Conservation (phyloP, 768 basidiomycete genomes). For the Russula ochroleuca region DNA sequence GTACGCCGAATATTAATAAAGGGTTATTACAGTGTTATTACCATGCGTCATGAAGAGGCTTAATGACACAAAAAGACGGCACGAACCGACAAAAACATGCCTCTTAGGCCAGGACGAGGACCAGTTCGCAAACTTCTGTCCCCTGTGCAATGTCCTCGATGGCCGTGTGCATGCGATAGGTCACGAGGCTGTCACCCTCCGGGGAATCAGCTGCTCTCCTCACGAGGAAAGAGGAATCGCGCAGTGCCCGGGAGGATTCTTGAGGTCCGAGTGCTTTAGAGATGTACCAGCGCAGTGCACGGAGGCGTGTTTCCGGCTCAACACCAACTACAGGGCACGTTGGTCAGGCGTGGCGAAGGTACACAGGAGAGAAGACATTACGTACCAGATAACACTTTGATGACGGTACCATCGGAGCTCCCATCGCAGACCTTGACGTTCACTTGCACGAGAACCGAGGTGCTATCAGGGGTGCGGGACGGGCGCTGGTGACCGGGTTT, state of each 20-base stretch:
- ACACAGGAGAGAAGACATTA: neutral
- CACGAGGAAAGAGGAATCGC: slow-evolving; percentile 18
- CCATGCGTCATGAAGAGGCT: neutral
- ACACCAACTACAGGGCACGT: slow-evolving; percentile 4
- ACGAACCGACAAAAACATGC: neutral
- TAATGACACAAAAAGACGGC: neutral
- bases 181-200: slow-evolving; percentile 4
- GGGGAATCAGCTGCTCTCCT: neutral
- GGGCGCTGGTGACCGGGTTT: slow-evolving; percentile 3
- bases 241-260: slow-evolving; percentile 16
- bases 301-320: slow-evolving; percentile 22
- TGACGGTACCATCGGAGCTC: slow-evolving; percentile 4
- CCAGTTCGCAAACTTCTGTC: slow-evolving; percentile 13
- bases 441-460: slow-evolving; percentile 14
- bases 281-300: slow-evolving; percentile 24
- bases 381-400: slow-evolving; percentile 9
- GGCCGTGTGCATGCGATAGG: slow-evolving; percentile 18
- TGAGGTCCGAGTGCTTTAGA: slow-evolving; percentile 18
- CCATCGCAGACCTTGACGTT: slow-evolving; percentile 14
- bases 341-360: neutral
- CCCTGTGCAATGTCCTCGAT: slow-evolving; percentile 18
- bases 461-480: slow-evolving; percentile 1
- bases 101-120: slow-evolving; percentile 16
- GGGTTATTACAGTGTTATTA: neutral
- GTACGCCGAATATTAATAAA: neutral